These are phyloP conservation scores for Sclerotinia glacialis DNA, from an alignment of 2,329 filamentous ascomycete genomes.

Conservation along the genomic window DNA sequence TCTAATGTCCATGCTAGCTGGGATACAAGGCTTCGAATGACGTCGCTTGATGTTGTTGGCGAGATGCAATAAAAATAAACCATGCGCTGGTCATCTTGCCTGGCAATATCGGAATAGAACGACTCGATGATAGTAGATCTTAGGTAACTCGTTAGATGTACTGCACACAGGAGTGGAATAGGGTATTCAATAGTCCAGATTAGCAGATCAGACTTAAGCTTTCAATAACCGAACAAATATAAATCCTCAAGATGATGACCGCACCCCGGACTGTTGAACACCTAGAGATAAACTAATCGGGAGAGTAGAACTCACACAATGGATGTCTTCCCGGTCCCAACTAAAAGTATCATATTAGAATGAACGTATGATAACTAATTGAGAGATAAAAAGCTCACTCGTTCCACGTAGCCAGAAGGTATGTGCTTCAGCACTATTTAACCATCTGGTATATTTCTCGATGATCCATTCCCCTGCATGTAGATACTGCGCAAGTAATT, in stretches of 20 bases:
- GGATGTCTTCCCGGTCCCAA: background rate
- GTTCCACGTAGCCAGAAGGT: conserved; percentile 1
- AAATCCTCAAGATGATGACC: background rate
- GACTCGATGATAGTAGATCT: conserved; percentile 5
- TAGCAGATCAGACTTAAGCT: background rate
- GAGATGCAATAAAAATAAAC: conserved; percentile 8
- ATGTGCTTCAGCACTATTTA: background rate
- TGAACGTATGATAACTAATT: background rate
- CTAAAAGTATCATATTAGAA: background rate
- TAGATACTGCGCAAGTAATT: conserved; percentile 1
- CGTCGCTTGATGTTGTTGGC: conserved; percentile 8
- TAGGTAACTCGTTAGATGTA: background rate
- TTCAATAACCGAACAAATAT: background rate
- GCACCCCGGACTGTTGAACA: background rate
- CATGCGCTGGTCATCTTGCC: conserved; percentile 1
- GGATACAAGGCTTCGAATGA: conserved; percentile 7
- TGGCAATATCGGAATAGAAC: conserved; percentile 3
- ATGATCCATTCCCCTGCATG: conserved; percentile 2
- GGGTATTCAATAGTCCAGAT: background rate
- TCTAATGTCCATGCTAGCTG: conserved; percentile 7
- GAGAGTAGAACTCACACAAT: background rate
- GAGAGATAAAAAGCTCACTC: background rate
- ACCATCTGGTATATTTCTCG: background rate
- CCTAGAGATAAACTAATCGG: background rate
- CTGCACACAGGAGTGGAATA: background rate